A percentile compares a stretch with the other conserved stretches of the same genome.
Evolutionary conservation across 371 early-diverging fungal species (phyloP).

Genomic region (Thermomucor indicae-seudaticae): DNA sequence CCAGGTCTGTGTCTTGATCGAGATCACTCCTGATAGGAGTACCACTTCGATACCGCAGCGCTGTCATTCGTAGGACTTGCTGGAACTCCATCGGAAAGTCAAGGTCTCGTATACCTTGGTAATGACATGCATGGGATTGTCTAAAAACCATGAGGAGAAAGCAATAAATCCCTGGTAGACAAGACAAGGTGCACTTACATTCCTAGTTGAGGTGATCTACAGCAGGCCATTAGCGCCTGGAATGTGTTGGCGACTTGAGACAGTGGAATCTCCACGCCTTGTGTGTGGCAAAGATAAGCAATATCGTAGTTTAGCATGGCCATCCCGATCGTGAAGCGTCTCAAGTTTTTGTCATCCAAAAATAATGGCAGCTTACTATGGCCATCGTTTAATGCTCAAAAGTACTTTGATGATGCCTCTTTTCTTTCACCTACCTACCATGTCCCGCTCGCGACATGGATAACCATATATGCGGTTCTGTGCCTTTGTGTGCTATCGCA

Average conservation of each 20-base stretch:
- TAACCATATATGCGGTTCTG: conserved; percentile 44
- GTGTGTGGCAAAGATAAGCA: conserved; percentile 79
- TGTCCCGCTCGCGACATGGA: conserved; percentile 13
- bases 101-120: conserved; percentile 20
- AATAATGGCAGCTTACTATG: conserved; percentile 41
- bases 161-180: not conserved
- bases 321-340: conserved; percentile 66
- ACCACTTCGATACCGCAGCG: conserved; percentile 18
- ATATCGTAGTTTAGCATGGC: conserved; percentile 85
- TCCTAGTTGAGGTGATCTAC: conserved; percentile 62
- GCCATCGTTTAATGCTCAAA: not conserved
- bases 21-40: conserved; percentile 3
- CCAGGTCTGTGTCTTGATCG: conserved; percentile 3
- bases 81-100: conserved; percentile 32
- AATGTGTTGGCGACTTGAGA: conserved; percentile 63
- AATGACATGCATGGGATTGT: conserved; percentile 30
- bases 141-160: conserved; percentile 9
- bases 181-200: conserved; percentile 36
- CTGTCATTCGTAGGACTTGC: conserved; percentile 36
- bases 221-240: conserved; percentile 68
- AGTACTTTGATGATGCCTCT: not conserved
- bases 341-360: conserved; percentile 50
- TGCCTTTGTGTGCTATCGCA: conserved; percentile 49
- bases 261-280: conserved; percentile 69
- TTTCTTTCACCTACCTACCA: conserved; percentile 6